These are phyloP conservation scores for Astrocystis sublimbata DNA, from an alignment of 495 filamentous ascomycete genomes.

Conservation along the genomic window DNA sequence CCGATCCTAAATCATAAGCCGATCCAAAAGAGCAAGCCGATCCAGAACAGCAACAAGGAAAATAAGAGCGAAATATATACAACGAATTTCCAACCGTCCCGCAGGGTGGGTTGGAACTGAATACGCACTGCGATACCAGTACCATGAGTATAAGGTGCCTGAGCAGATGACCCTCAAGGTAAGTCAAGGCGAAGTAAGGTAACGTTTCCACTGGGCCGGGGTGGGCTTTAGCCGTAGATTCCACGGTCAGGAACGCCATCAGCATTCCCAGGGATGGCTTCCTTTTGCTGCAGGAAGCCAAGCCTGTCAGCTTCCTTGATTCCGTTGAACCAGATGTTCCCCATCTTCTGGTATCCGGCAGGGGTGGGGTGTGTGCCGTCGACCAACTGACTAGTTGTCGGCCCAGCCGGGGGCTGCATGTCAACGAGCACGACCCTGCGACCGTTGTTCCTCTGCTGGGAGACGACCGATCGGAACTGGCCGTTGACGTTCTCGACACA, in stretches of 20 bases:
- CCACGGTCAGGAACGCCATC: conserved; percentile 18
- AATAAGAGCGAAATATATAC: too few species aligned
- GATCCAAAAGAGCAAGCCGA: too few species aligned
- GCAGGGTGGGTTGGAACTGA: too few species aligned
- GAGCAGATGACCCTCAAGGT: too few species aligned
- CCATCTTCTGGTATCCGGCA: conserved; percentile 53
- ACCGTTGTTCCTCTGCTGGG: conserved; percentile 30
- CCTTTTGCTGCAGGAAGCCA: conserved; percentile 28
- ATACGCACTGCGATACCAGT: too few species aligned
- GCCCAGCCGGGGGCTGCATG: conserved; percentile 42
- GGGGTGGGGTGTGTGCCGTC: conserved; percentile 54
- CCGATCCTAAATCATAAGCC: too few species aligned
- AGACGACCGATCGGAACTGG: conserved; percentile 39
- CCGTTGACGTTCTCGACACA: conserved; percentile 40
- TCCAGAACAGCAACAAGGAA: too few species aligned
- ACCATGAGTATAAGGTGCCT: too few species aligned
- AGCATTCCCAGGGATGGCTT: conserved; percentile 45
- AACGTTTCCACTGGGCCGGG: too few species aligned
- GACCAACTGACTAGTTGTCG: conserved; percentile 35
- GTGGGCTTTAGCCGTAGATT: conserved; percentile 11
- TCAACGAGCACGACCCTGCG: conserved; percentile 48
- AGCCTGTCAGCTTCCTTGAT: conserved; percentile 31
- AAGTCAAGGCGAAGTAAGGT: too few species aligned
- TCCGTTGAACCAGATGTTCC: conserved; percentile 49
- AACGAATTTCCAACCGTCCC: too few species aligned